Evolutionary conservation across 148 eudicot genomes (phyloP).

Genomic region (Persicaria maculosa): DNA sequence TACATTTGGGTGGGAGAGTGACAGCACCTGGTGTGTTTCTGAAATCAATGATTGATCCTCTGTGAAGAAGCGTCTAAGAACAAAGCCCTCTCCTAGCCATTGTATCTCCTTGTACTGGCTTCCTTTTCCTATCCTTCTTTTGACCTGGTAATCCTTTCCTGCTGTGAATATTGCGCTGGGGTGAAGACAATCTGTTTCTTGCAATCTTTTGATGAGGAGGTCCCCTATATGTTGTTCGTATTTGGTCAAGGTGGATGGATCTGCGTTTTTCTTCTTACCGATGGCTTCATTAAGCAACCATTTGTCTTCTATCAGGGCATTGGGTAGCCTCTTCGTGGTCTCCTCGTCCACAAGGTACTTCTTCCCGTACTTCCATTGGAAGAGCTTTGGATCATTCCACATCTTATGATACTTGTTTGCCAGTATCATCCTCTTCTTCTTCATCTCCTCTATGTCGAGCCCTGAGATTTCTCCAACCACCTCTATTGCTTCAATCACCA

Average conservation of each 20-base stretch:
- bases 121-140: conserved; percentile 42
- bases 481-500: conserved; percentile 56
- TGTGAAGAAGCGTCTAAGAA: conserved; percentile 36
- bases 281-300: conserved; percentile 43
- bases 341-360: conserved; percentile 54
- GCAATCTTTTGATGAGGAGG: conserved; percentile 27
- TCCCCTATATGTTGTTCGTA: conserved; percentile 43
- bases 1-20: conserved; percentile 59
- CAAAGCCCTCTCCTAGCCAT: conserved; percentile 60
- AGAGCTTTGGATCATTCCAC: conserved; percentile 56
- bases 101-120: conserved; percentile 56
- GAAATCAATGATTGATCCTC: conserved; percentile 26
- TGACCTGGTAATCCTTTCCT: conserved; percentile 47
- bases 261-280: conserved; percentile 29
- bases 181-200: conserved; percentile 26
- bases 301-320: conserved; percentile 42
- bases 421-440: conserved; percentile 42
- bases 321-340: conserved; percentile 21
- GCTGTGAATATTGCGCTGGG: conserved; percentile 32
- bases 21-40: conserved; percentile 29
- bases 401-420: conserved; percentile 41
- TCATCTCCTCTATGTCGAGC: conserved; percentile 53
- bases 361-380: conserved; percentile 52
- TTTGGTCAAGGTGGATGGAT: conserved; percentile 16
- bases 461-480: conserved; percentile 51